phyloP scores from a whole-genome alignment of 306 rosid genomes.

The Glycine soja region DNA sequence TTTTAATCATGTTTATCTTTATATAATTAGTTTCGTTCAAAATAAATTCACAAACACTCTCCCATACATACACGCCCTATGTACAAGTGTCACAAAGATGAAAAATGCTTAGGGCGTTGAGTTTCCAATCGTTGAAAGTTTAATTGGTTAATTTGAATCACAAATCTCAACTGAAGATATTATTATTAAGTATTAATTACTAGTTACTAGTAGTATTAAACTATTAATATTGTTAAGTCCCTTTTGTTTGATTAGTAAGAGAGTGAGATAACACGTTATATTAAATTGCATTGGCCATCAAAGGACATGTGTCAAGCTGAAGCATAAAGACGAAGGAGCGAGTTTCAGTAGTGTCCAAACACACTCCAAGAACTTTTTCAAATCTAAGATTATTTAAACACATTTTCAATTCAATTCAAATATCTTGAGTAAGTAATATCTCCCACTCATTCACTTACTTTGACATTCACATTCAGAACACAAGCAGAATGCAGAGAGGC shows the following conservation, averaged over 20 bases:
- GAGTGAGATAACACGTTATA: background rate
- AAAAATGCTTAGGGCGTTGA: no score
- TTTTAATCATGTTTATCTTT: no score
- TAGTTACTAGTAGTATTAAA: no score
- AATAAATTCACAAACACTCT: no score
- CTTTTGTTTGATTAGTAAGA: background rate
- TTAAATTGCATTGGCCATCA: background rate
- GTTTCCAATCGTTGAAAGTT: background rate
- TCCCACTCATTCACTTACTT: slow-evolving; percentile 25
- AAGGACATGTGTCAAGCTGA: slow-evolving; percentile 26
- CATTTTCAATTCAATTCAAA: slow-evolving; percentile 41
- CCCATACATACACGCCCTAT: no score
- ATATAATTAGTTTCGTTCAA: no score
- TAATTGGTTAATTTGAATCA: background rate
- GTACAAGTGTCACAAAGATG: no score
- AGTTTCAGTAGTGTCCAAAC: background rate
- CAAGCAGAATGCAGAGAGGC: slow-evolving; percentile 57
- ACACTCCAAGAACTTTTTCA: no score
- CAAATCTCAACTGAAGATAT: background rate
- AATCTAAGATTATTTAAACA: background rate
- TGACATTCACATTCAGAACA: no score
- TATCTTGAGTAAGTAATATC: background rate
- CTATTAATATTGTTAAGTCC: background rate
- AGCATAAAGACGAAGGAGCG: background rate
- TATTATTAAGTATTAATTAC: no score